phyloP scores from a whole-genome alignment of 2,329 filamentous ascomycete genomes.

The Phialophora tarda region DNA sequence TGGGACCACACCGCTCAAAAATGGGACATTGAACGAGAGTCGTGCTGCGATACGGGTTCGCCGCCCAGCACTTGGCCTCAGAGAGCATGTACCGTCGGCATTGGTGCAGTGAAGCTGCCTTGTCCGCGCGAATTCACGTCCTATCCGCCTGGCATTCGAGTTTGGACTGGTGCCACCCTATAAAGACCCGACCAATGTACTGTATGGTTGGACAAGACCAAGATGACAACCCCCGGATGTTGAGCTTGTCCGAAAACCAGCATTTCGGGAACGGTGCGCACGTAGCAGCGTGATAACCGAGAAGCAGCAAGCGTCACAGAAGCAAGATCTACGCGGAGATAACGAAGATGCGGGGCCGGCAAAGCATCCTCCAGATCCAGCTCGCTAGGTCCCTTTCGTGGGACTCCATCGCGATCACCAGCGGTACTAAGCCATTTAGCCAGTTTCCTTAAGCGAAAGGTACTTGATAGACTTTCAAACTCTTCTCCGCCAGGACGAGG shows the following conservation, averaged over 20 bases:
- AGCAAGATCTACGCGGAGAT: constrained; percentile 6
- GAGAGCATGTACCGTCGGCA: neutral
- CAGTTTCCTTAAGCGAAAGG: neutral
- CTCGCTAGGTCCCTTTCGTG: neutral
- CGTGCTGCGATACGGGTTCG: neutral
- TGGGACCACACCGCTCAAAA: neutral
- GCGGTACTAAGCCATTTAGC: neutral
- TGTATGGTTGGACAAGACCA: neutral
- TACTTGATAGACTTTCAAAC: neutral
- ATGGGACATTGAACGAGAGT: neutral
- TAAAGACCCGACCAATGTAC: neutral
- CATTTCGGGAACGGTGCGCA: neutral
- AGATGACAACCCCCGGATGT: neutral
- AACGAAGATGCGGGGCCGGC: neutral
- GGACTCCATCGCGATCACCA: neutral
- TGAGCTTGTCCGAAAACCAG: neutral
- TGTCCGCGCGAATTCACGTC: neutral
- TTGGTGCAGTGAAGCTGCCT: neutral
- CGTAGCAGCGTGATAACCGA: neutral
- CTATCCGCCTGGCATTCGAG: neutral
- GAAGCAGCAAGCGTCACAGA: neutral
- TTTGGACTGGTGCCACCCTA: neutral
- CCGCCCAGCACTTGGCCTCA: neutral
- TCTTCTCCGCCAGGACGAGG: neutral
- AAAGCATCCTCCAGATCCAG: neutral